These are phyloP conservation scores for Daldinia loculata DNA, from an alignment of 495 filamentous ascomycete genomes.

Conservation along the genomic window DNA sequence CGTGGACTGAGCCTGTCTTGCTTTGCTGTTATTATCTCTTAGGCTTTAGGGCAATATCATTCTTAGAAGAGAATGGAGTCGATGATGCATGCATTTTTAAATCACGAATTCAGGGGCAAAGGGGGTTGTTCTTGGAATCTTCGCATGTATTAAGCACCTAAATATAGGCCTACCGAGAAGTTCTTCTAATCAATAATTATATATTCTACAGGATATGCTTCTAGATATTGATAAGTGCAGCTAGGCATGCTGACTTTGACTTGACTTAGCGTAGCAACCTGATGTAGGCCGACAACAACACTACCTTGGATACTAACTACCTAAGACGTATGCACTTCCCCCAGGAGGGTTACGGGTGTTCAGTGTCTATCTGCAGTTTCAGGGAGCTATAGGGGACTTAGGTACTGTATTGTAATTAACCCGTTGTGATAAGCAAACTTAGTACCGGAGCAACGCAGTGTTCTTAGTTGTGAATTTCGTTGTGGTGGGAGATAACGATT, in stretches of 20 bases:
- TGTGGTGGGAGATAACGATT: not conserved
- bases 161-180: not conserved
- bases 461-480: not conserved
- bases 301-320: no score
- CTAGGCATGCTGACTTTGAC: not conserved
- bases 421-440: not conserved
- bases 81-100: slow-evolving; percentile 14
- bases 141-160: not conserved
- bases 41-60: not conserved
- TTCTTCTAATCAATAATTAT: not conserved
- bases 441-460: not conserved
- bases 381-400: not conserved
- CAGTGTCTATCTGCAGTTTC: no score
- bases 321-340: no score
- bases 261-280: not conserved
- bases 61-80: slow-evolving; percentile 4
- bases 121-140: not conserved
- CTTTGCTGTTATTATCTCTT: slow-evolving; percentile 23
- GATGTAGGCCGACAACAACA: not conserved
- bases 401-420: no score
- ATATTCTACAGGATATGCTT: not conserved
- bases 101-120: slow-evolving; percentile 12
- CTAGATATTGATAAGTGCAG: not conserved
- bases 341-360: no score
- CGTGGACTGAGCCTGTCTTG: not conserved